Evolutionary conservation across 805 yeast species (phyloP).

Genomic region (Jamesozyma gamospora): DNA sequence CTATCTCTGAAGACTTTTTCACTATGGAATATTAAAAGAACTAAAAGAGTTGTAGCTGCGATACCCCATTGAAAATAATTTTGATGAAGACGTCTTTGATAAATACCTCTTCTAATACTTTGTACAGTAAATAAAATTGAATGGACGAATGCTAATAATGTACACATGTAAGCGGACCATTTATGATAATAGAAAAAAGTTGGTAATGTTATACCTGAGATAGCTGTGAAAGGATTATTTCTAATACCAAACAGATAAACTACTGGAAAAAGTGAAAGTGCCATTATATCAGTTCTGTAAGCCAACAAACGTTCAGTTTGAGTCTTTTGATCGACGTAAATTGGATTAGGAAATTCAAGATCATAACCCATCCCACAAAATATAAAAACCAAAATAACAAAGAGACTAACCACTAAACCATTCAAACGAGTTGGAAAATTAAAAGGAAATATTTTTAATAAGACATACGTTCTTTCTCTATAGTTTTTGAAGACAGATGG

Average conservation of each 20-base stretch:
- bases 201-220: conserved; percentile 55
- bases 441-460: conserved; percentile 22
- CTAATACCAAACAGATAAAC: conserved; percentile 59
- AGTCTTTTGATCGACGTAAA: conserved; percentile 24
- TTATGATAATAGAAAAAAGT: conserved; percentile 57
- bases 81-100: conserved; percentile 34
- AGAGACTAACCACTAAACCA: conserved; percentile 25
- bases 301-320: conserved; percentile 34
- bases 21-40: conserved; percentile 40
- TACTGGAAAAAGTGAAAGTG: conserved; percentile 45
- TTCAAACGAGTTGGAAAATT: conserved; percentile 27
- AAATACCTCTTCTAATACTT: conserved; percentile 32
- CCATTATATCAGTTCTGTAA: conserved; percentile 44
- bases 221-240: conserved; percentile 53
- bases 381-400: conserved; percentile 25
- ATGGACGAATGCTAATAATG: conserved; percentile 47
- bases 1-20: conserved; percentile 40
- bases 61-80: conserved; percentile 41
- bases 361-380: conserved; percentile 30
- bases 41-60: conserved; percentile 35
- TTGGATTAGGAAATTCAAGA: conserved; percentile 33
- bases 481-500: conserved; percentile 22
- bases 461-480: conserved; percentile 13
- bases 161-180: conserved; percentile 48
- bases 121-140: conserved; percentile 45